Conservation (phyloP, 2,329 filamentous ascomycete species). For the Aspergillus sojae region DNA sequence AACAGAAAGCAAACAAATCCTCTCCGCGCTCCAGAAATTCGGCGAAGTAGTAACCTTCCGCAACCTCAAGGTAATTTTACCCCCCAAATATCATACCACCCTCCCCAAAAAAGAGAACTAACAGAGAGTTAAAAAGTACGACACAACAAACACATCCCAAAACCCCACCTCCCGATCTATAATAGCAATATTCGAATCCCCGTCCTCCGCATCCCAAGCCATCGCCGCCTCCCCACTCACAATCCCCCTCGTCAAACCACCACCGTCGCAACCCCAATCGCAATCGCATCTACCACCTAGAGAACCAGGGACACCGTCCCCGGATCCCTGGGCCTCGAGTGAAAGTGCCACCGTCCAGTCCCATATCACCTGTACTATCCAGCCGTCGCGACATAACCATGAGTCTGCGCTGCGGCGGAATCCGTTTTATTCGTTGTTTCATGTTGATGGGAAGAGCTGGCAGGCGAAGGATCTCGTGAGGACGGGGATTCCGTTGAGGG, state of each 20-base stretch:
- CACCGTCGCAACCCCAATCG: neutral
- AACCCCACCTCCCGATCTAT: conserved; percentile 23
- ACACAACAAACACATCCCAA: conserved; percentile 28
- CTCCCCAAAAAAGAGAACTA: neutral
- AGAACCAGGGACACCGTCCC: conserved; percentile 23
- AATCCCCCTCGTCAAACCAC: neutral
- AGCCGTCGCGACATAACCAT: conserved; percentile 34
- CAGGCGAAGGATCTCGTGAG: conserved; percentile 34
- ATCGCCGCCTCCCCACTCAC: conserved; percentile 36
- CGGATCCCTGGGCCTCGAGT: conserved; percentile 14
- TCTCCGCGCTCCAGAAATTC: conserved; percentile 43
- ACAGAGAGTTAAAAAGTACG: conserved; percentile 29
- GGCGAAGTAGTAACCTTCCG: conserved; percentile 44
- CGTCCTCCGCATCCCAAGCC: conserved; percentile 37
- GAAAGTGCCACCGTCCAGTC: neutral
- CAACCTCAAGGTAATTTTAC: conserved; percentile 35
- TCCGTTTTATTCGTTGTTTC: conserved; percentile 34
- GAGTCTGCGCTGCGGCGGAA: conserved; percentile 31
- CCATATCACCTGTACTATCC: conserved; percentile 30
- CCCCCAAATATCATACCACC: neutral
- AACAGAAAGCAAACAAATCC: conserved; percentile 37
- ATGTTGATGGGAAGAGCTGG: conserved; percentile 23
- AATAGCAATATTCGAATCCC: conserved; percentile 40
- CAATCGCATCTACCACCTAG: neutral
- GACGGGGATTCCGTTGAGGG: conserved; percentile 29